Evolutionary conservation across 1,284 basidiomycete genomes (phyloP), one percentile per base, ranked within the genome.

Genomic region (Ceratobasidium sp.): DNA sequence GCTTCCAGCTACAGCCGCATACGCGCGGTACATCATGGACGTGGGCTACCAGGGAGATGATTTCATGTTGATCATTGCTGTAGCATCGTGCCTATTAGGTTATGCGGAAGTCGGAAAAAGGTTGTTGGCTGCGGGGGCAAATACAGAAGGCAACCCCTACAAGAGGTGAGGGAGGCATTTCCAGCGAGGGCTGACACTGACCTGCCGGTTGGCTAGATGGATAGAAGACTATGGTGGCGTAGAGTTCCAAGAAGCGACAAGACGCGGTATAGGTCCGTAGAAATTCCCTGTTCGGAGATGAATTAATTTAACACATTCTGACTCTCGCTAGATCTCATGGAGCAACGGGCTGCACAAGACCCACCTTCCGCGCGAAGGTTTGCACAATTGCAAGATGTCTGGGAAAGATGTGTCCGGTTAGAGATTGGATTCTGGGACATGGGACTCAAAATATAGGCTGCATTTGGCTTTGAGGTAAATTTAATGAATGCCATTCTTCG

Each of bases 31-130:
- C 78, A 82, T 96, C 29, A 79, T 95, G 25, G 90, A 95, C 76
- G 80, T 86, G 0, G 91, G 90, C 0, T 74, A 90, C 14, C 86
- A 60, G 86, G 82, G 93, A 2, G 91, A 94, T 75, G 77, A 85
- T 13, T 84, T 87, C 29, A 88, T 87, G 71, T 79, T 95, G 11
- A 78, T 91, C 23, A 87, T 97, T 76, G 91, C 92, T 0, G 84
- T 95, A 1, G 86, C 89, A 16, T 89, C 91, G 3, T 98, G 95
- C 76, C 81, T 97, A 13, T 79, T 97, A 0, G 95, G 95, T 0
- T 98, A 98, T 75, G 95, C 93, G n/a, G 92, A 97, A 77, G 91
- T 96, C 0, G 95, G 94, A 0, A 79, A 92, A 46, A 95, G 86
- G 89, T 79, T 91, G 53, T 82, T 88, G 71, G 82, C 86, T 0